A percentile compares a stretch with the other conserved stretches of the same genome.
These are phyloP conservation scores for Candida silvatica DNA, from an alignment of 805 yeast genomes.

Conservation along the genomic window DNA sequence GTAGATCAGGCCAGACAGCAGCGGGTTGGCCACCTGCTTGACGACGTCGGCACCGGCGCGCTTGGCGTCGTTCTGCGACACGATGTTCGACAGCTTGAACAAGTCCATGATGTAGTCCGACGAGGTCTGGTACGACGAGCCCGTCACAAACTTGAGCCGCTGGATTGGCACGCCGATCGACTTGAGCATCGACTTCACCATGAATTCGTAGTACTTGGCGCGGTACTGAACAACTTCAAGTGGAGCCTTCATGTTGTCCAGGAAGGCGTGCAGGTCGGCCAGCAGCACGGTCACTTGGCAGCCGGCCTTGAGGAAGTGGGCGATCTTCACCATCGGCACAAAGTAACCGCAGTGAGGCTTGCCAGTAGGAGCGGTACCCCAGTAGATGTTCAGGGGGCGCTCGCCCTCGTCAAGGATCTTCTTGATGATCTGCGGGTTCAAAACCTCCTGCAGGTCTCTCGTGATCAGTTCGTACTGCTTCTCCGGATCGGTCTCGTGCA, in stretches of 20 bases:
- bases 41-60: conserved; percentile 99
- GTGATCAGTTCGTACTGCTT: conserved; percentile 72
- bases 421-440: conserved; percentile 81
- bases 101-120: conserved; percentile 82
- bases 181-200: conserved; percentile 76
- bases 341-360: conserved; percentile 98
- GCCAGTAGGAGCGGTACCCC: conserved; percentile 99
- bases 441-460: conserved; percentile 82
- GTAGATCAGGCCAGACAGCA: conserved; percentile 86
- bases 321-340: conserved; percentile 95
- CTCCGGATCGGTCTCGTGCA: conserved; percentile 40
- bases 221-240: conserved; percentile 83
- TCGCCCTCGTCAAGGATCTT: conserved; percentile 73
- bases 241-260: conserved; percentile 98
- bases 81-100: conserved; percentile 75
- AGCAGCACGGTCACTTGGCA: conserved; percentile 86
- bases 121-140: conserved; percentile 81
- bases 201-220: conserved; percentile 79
- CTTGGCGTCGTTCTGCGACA: conserved; percentile 92
- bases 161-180: conserved; percentile 92
- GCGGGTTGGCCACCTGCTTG: conserved; percentile 92
- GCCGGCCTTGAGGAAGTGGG: conserved; percentile 92
- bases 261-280: conserved; percentile 94
- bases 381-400: conserved; percentile 80
- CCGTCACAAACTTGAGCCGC: conserved; percentile 72